Base-by-base conservation (phyloP, 1,139 yeast genomes). In the Sugiyamaella xylanicola region DNA sequence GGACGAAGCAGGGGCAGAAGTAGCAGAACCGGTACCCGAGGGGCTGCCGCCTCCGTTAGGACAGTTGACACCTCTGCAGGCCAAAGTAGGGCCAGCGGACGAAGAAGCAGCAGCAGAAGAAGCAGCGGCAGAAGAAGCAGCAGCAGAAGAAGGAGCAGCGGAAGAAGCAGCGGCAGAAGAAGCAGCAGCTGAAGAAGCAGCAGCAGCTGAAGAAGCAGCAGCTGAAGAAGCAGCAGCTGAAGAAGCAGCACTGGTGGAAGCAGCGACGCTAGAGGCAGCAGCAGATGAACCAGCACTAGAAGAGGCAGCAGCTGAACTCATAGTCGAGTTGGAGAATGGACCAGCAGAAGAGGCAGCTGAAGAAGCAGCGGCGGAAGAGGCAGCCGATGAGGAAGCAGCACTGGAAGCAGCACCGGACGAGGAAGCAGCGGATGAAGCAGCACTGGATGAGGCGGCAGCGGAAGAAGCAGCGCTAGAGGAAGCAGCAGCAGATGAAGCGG, bases 401-500 rank as follows among this genome's bases (percentile, higher is more conserved):
- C 32, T 36, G 16, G 54, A 7, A 15, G 8, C 49, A 39, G 43
- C 19, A 44, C 40, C 29, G 9, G 29, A 25, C 25, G 54, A 16
- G 37, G 54, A 3, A 11, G 22, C 11, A 32, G 29, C 29, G 5
- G 29, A 25, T 5, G 29, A 25, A 9, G 29, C 29, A 9, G 29
- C 29, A 25, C n/a, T n/a, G n/a, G n/a, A n/a, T n/a, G 29, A 25
- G 13, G 48, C 20, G 27, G 36, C 16, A 15, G 53, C 36, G n/a
- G 36, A 15, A 27, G 37, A 22, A n/a, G 54, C 21, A 16, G 47
- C 19, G 29, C 56, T 5, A 25, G 51, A 40, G 27, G 54, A 9
- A 21, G 55, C 15, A 35, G 59, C 4, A 21, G 53, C 36, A 17
- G 36, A 15, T 21, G 37, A 22, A n/a, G 54, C 21, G 13, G 47